Conservation (phyloP, 345 rosid genomes). For the Arabis hirsuta region DNA sequence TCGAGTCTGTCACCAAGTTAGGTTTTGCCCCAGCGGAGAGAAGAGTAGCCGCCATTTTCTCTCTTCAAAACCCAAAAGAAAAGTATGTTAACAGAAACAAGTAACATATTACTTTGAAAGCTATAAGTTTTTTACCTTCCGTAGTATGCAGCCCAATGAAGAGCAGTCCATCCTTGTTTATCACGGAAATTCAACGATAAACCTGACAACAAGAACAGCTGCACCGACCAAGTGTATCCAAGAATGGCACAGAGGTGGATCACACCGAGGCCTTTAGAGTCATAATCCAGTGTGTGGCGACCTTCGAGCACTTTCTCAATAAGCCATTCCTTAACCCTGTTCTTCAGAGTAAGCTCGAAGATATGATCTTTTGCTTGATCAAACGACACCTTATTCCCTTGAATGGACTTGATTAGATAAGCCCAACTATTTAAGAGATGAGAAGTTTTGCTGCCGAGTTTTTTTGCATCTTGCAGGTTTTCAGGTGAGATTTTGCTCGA, state of each 20-base stretch:
- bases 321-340: constrained; percentile 82
- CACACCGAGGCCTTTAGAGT: constrained; percentile 80
- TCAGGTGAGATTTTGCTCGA: constrained; percentile 57
- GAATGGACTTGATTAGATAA: constrained; percentile 65
- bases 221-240: constrained; percentile 87
- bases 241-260: constrained; percentile 90
- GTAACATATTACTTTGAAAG: neutral
- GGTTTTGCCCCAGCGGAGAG: constrained; percentile 92
- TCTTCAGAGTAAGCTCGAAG: constrained; percentile 75
- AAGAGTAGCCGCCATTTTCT: constrained; percentile 90
- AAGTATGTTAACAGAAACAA: constrained; percentile 1
- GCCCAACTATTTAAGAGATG: constrained; percentile 66
- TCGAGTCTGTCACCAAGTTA: constrained; percentile 86
- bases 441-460: constrained; percentile 56
- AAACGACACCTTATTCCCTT: constrained; percentile 52
- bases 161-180: constrained; percentile 96
- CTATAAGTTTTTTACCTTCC: constrained; percentile 62
- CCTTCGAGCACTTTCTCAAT: constrained; percentile 78
- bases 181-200: constrained; percentile 84
- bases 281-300: constrained; percentile 60
- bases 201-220: constrained; percentile 74
- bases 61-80: constrained; percentile 54
- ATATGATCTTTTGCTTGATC: constrained; percentile 67
- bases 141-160: constrained; percentile 94
- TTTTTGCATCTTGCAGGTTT: constrained; percentile 66